Conservation (phyloP, 208 protist genomes). For the Acanthamoeba castellanii region DNA sequence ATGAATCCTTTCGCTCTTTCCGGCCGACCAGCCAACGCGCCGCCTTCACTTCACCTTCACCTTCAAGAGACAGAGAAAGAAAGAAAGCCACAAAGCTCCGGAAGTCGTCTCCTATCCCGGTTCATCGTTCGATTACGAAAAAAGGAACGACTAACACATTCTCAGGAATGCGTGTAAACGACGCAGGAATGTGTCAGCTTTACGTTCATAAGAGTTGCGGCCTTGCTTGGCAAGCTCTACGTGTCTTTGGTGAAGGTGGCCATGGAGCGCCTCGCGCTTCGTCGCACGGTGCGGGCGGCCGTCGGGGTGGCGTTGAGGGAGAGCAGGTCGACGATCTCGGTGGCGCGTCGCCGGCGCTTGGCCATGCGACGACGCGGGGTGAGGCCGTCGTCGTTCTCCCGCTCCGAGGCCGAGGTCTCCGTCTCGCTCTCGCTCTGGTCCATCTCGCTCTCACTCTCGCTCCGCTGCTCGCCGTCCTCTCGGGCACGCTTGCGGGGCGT, state of each 20-base stretch:
- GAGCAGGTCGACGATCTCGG: slow-evolving; percentile 25
- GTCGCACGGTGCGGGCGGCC: not conserved
- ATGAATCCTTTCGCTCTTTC: too few relatives aligned
- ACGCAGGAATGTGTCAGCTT: too few relatives aligned
- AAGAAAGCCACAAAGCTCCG: too few relatives aligned
- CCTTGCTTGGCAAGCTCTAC: too few relatives aligned
- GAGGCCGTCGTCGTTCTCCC: slow-evolving; percentile 10
- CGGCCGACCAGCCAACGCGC: too few relatives aligned
- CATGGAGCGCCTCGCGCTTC: not conserved
- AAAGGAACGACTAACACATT: too few relatives aligned
- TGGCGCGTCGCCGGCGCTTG: slow-evolving; percentile 27
- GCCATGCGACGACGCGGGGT: slow-evolving; percentile 16
- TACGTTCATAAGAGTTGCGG: too few relatives aligned
- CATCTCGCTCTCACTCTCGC: not conserved
- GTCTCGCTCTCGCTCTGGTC: slow-evolving; percentile 23
- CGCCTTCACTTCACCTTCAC: too few relatives aligned
- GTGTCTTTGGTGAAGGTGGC: not conserved
- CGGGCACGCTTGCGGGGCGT: not conserved
- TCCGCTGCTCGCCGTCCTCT: not conserved
- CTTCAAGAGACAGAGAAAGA: too few relatives aligned
- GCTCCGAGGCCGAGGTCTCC: slow-evolving; percentile 13
- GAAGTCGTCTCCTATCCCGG: too few relatives aligned
- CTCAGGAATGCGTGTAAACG: too few relatives aligned
- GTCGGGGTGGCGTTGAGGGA: slow-evolving; percentile 41
- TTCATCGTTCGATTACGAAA: too few relatives aligned